Percentiles rank a stretch among this genome's conserved stretches.
Conservation (phyloP, 73 alveolate species). For the Paramecium sonneborni region DNA sequence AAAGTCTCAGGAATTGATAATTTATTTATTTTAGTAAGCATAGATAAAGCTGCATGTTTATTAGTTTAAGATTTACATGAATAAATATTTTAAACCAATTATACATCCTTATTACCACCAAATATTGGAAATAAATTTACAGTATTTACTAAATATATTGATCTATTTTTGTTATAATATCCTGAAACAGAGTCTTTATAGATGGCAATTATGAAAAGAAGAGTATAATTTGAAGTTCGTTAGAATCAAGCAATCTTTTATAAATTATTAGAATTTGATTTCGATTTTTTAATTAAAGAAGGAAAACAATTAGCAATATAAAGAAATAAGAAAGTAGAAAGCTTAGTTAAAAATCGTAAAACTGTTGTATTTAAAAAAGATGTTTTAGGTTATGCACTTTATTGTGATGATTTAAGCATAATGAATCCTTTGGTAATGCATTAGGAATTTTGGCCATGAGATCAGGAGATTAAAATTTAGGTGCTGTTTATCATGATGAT, state of each 20-base stretch:
- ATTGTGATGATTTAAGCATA: neutral
- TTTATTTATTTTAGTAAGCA: neutral
- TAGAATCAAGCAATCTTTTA: neutral
- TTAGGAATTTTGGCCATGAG: neutral
- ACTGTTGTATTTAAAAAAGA: neutral
- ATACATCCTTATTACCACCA: neutral
- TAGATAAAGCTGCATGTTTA: neutral
- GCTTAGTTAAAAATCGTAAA: neutral
- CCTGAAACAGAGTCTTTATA: neutral
- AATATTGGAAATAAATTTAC: neutral
- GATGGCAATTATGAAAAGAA: constrained; percentile 23
- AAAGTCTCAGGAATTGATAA: neutral
- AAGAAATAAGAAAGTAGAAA: neutral
- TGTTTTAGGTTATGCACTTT: neutral
- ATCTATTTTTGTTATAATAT: neutral
- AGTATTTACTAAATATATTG: neutral
- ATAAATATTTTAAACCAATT: neutral
- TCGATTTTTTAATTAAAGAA: neutral
- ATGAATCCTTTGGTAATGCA: neutral
- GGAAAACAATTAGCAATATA: neutral
- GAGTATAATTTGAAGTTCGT: neutral
- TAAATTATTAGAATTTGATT: neutral
- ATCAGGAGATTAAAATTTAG: constrained; percentile 11
- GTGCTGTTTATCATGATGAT: constrained; percentile 24
- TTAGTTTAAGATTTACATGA: neutral